Base-by-base conservation (phyloP, 176 grass and related monocot genomes). In the Dactylis glomerata region DNA sequence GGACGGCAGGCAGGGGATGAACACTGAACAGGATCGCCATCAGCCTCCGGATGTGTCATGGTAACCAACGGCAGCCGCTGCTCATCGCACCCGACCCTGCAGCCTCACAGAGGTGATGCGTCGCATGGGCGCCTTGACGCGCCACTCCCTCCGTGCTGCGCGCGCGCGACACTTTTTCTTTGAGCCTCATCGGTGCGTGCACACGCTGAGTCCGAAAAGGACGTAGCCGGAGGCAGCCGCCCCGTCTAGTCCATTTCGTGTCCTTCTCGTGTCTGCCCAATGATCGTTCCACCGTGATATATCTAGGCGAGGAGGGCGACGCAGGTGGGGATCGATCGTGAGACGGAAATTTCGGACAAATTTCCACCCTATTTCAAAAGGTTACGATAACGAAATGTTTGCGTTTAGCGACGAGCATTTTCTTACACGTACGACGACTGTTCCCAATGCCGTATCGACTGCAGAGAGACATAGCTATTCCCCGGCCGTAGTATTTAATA, bases 1-100 rank as follows among this genome's bases (percentile, higher is more conserved):
- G 16, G 63, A 3, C 7, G 10, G 42, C 5, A 56, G 41, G 40
- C 37, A 81, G 70, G 5, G 27, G 37, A 2, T 2, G 82, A 86
- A 14, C 80, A 90, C 1, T 2, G 82, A 86, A 14, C 80, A 90
- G 57, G 28, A 87, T 80, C 84, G 22, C 75, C 26, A 59, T 90
- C 89, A 13, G 6, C 3, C 11, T 24, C 71, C 42, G 1, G 14
- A 10, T 3, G 23, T 87, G 89, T 90, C 80, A 10, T 6, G 32
- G 37, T 68, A 87, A 75, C 80, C 80, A 42, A 80, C 89, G 79
- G 23, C 88, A 70, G 73, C 78, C 14, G 24, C 38, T 17, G 40
- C 28, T 0, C 27, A 12, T 6, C 20, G 41, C 65, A 37, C 32
- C 65, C 23, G 26, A 1, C 11, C 20, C 37, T 79, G 44, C 57